A percentile compares a stretch with the other conserved stretches of the same genome.
These are phyloP conservation scores for Lachancea mirantina DNA, from an alignment of 805 yeast genomes.

Conservation along the genomic window DNA sequence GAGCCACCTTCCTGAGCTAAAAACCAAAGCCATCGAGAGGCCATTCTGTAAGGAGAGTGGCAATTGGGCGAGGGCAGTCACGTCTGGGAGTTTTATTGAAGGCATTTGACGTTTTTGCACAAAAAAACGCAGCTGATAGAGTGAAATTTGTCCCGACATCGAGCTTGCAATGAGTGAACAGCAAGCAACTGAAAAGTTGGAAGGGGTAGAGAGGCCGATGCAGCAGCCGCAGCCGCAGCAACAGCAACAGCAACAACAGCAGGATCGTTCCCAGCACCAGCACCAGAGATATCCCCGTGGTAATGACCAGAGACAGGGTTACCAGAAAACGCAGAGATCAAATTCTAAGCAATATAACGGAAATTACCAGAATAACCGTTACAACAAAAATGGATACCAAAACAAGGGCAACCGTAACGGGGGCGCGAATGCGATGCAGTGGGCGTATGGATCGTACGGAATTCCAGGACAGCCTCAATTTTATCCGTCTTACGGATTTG, in stretches of 20 bases:
- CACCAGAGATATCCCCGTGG: slow-evolving; percentile 6
- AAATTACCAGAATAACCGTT: slow-evolving; percentile 3
- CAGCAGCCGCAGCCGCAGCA: slow-evolving; percentile 5
- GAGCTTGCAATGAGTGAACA: slow-evolving; percentile 10
- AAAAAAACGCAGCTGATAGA: neutral
- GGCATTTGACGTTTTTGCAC: neutral
- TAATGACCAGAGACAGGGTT: neutral
- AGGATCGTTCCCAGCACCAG: neutral
- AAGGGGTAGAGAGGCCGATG: slow-evolving; percentile 2
- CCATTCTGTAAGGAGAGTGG: too few species aligned
- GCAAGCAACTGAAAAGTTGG: slow-evolving; percentile 5
- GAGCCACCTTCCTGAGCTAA: slow-evolving; percentile 1
- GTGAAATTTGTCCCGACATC: neutral
- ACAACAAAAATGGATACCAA: slow-evolving; percentile 4
- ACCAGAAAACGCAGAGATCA: slow-evolving; percentile 5
- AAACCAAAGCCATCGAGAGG: too few species aligned
- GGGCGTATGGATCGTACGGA: slow-evolving; percentile 25
- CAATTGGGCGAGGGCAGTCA: too few species aligned
- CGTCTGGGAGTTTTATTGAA: too few species aligned
- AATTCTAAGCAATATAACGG: slow-evolving; percentile 4
- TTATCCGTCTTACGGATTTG: slow-evolving; percentile 7
- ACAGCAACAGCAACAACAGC: slow-evolving; percentile 6
- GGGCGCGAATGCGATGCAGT: slow-evolving; percentile 15
- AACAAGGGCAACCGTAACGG: slow-evolving; percentile 4
- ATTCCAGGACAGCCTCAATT: slow-evolving; percentile 11